Evolutionary conservation across 2,329 filamentous ascomycete species (phyloP).

Genomic region (Fusarium papillatum): DNA sequence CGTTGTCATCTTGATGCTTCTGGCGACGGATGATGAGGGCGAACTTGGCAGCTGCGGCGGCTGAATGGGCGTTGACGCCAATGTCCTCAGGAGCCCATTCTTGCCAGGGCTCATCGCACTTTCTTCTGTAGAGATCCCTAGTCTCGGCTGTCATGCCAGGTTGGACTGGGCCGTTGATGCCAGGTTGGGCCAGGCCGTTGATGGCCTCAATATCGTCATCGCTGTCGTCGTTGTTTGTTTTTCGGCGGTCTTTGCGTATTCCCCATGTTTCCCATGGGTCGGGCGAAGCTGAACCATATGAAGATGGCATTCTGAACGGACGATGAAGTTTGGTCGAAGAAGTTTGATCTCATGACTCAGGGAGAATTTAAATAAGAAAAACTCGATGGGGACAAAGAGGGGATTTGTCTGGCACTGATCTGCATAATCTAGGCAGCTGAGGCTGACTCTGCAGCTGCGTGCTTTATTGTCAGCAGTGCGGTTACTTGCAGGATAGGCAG

Average conservation of each 20-base stretch:
- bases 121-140: constrained; percentile 3
- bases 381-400: not conserved
- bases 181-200: not conserved
- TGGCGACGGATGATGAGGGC: constrained; percentile 14
- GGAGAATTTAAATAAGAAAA: not conserved
- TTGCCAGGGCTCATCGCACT: constrained; percentile 3
- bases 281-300: too few species aligned
- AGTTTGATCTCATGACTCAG: not conserved
- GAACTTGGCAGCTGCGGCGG: not conserved
- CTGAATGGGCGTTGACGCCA: constrained; percentile 1
- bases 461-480: not conserved
- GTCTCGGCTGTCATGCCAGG: constrained; percentile 4
- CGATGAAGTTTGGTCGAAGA: not conserved
- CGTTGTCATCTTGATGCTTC: not conserved
- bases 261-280: too few species aligned
- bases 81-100: constrained; percentile 1
- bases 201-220: not conserved
- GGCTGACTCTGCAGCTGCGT: not conserved
- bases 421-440: not conserved
- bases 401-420: not conserved
- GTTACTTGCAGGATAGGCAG: not conserved
- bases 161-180: not conserved
- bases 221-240: not conserved
- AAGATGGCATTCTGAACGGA: not conserved
- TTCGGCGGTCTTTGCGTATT: too few species aligned